phyloP scores from a whole-genome alignment of 345 rosid genomes.

The Microcos paniculata region DNA sequence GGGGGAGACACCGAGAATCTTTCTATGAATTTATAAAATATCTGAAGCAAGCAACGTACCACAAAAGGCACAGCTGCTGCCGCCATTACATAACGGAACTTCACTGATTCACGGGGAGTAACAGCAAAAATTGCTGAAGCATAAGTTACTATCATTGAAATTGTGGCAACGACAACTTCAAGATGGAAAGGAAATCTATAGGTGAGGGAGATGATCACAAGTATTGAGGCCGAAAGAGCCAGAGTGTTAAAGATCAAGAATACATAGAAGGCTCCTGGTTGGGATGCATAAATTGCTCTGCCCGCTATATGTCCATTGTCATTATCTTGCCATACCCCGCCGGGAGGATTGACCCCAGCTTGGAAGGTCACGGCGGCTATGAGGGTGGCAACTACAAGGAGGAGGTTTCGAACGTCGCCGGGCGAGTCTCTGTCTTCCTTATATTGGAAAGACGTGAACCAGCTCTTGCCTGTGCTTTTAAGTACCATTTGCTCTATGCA shows the following conservation, averaged over 20 bases:
- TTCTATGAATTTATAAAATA: background rate
- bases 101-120: conserved; percentile 10
- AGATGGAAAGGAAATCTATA: conserved; percentile 21
- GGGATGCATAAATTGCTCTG: background rate
- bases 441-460: background rate
- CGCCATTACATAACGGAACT: background rate
- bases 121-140: conserved; percentile 27
- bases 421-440: background rate
- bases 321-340: background rate
- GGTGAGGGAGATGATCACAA: conserved; percentile 14
- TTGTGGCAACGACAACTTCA: conserved; percentile 15
- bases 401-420: background rate
- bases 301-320: background rate
- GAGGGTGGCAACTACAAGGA: background rate
- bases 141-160: conserved; percentile 19
- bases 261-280: background rate
- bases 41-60: background rate
- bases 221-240: conserved; percentile 13
- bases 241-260: conserved; percentile 26
- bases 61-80: conserved; percentile 14
- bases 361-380: background rate
- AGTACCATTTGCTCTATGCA: background rate
- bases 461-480: background rate
- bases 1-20: background rate
- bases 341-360: background rate